A percentile compares a stretch with the other conserved stretches of the same genome.
These are phyloP conservation scores for Sporothrix inflata DNA, from an alignment of 2,329 filamentous ascomycete genomes.

Conservation along the genomic window DNA sequence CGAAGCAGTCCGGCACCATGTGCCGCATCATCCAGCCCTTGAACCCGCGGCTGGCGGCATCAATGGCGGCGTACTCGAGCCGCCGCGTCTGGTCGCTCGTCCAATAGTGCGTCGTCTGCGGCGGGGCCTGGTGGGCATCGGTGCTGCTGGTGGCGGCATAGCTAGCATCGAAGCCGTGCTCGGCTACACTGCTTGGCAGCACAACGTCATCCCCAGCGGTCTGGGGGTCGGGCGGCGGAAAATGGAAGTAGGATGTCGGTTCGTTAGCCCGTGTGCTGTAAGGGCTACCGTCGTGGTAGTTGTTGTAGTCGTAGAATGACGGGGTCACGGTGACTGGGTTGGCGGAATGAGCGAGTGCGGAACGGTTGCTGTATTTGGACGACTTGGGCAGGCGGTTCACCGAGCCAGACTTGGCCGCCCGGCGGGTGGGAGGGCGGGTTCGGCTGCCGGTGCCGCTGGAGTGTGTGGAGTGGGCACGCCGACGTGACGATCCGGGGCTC, in stretches of 20 bases:
- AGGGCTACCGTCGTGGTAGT: slow-evolving; percentile 33
- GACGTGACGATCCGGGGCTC: slow-evolving; percentile 39
- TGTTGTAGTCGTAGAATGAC: slow-evolving; percentile 3
- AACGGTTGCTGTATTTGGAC: slow-evolving; percentile 34
- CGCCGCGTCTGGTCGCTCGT: slow-evolving; percentile 65
- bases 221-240: slow-evolving; percentile 42
- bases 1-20: slow-evolving; percentile 64
- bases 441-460: slow-evolving; percentile 37
- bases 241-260: slow-evolving; percentile 50
- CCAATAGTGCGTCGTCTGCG: slow-evolving; percentile 68
- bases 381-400: slow-evolving; percentile 37
- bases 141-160: slow-evolving; percentile 32
- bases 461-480: slow-evolving; percentile 34
- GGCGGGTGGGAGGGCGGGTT: slow-evolving; percentile 48
- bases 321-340: slow-evolving; percentile 37
- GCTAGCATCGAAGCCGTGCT: slow-evolving; percentile 27
- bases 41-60: slow-evolving; percentile 62
- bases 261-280: slow-evolving; percentile 33
- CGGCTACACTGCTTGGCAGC: neutral
- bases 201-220: neutral
- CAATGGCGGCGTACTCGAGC: slow-evolving; percentile 68
- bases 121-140: slow-evolving; percentile 48
- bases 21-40: slow-evolving; percentile 62
- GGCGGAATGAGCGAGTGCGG: slow-evolving; percentile 34
- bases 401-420: slow-evolving; percentile 46